Evolutionary conservation across 2,329 filamentous ascomycete species (phyloP).

Genomic region (Arthrinium phaeospermum): DNA sequence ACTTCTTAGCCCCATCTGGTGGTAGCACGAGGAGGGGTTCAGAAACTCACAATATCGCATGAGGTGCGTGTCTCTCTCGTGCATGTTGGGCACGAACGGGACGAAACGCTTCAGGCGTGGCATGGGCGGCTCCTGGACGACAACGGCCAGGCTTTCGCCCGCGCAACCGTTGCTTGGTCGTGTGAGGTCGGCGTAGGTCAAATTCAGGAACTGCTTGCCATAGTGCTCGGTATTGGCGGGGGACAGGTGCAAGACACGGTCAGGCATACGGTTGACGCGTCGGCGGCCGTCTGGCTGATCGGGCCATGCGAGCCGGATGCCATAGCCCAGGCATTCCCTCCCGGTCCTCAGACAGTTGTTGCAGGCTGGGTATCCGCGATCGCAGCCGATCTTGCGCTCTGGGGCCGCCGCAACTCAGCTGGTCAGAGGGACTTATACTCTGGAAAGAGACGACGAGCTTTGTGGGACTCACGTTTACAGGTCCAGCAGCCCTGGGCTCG

Average conservation of each 20-base stretch:
- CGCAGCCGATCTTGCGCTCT: slow-evolving; percentile 56
- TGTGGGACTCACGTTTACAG: slow-evolving; percentile 45
- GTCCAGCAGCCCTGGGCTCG: slow-evolving; percentile 49
- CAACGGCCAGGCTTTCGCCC: slow-evolving; percentile 32
- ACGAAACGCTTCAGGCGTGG: slow-evolving; percentile 36
- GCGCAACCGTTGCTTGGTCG: slow-evolving; percentile 36
- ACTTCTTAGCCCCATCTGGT: slow-evolving; percentile 23
- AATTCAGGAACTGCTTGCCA: slow-evolving; percentile 46
- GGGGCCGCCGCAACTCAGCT: not conserved
- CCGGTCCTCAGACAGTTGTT: slow-evolving; percentile 49
- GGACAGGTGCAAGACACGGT: slow-evolving; percentile 38
- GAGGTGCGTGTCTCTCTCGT: slow-evolving; percentile 38
- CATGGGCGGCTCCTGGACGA: slow-evolving; percentile 25
- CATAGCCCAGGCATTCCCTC: slow-evolving; percentile 50
- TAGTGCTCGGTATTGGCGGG: slow-evolving; percentile 37
- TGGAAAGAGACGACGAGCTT: slow-evolving; percentile 1
- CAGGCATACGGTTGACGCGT: slow-evolving; percentile 36
- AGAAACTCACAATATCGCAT: slow-evolving; percentile 37
- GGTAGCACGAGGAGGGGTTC: not conserved
- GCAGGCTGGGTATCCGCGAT: slow-evolving; percentile 48
- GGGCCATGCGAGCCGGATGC: slow-evolving; percentile 53
- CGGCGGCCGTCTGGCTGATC: slow-evolving; percentile 53
- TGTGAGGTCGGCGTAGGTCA: slow-evolving; percentile 45
- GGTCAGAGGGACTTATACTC: slow-evolving; percentile 18
- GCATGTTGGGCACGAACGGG: slow-evolving; percentile 36